Conservation (phyloP, 2,329 filamentous ascomycete species). For the Colletotrichum neosansevieriae region DNA sequence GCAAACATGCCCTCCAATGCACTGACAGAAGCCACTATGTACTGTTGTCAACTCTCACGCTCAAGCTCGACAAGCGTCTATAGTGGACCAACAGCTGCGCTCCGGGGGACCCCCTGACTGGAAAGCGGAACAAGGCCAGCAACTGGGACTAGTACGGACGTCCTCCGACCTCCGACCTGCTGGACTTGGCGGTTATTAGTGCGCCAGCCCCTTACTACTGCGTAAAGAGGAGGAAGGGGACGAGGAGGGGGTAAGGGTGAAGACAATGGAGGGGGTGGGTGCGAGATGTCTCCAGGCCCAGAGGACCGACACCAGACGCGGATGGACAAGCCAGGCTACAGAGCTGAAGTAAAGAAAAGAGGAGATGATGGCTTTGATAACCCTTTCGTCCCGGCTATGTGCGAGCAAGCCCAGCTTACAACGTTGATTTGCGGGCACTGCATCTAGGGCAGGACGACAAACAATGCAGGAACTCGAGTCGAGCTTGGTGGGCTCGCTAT, state of each 20-base stretch:
- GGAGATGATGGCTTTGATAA: not conserved
- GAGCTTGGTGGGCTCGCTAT: not conserved
- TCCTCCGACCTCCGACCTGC: constrained; percentile 38
- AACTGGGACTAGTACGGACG: constrained; percentile 38
- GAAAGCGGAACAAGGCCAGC: constrained; percentile 32
- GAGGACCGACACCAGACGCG: constrained; percentile 5
- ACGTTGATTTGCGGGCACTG: not conserved
- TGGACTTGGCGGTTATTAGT: constrained; percentile 37
- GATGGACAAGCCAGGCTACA: not conserved
- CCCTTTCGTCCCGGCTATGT: not conserved
- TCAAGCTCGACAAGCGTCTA: constrained; percentile 27
- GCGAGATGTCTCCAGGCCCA: not conserved
- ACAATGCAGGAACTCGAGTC: not conserved
- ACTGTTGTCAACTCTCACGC: constrained; percentile 25
- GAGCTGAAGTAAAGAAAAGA: not conserved
- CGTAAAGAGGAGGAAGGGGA: constrained; percentile 13
- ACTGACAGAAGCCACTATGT: constrained; percentile 35
- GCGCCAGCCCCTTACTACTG: constrained; percentile 30
- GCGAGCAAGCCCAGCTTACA: not conserved
- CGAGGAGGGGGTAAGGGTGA: constrained; percentile 4
- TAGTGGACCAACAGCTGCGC: constrained; percentile 17
- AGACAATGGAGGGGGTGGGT: constrained; percentile 17
- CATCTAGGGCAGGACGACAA: not conserved
- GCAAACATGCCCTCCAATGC: constrained; percentile 17
- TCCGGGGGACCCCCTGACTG: constrained; percentile 28